Conservation (phyloP, 768 basidiomycete species). For the Coprinopsis sp. region DNA sequence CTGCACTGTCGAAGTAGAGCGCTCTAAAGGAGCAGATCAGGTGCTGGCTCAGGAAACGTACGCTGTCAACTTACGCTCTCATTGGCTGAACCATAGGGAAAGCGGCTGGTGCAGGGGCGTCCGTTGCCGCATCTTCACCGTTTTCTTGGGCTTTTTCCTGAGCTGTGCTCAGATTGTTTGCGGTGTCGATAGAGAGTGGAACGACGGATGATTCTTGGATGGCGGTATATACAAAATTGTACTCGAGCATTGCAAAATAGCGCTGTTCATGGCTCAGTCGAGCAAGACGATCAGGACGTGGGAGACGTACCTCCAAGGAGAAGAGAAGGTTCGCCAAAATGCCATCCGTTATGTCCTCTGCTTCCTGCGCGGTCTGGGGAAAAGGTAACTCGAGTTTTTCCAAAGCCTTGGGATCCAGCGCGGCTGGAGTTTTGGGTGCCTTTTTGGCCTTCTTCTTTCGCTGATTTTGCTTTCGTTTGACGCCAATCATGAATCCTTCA, state of each 20-base stretch:
- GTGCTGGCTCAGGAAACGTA: not conserved
- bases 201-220: not conserved
- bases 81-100: slow-evolving; percentile 48
- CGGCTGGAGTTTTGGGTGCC: not conserved
- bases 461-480: slow-evolving; percentile 2
- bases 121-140: not conserved
- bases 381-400: not conserved
- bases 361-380: not conserved
- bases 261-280: not conserved
- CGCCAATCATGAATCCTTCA: not conserved
- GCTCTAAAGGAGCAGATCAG: slow-evolving; percentile 26
- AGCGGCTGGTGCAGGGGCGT: slow-evolving; percentile 13
- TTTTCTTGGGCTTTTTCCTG: not conserved
- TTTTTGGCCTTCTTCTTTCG: slow-evolving; percentile 4
- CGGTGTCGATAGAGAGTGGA: no score
- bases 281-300: not conserved
- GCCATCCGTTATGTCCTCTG: not conserved
- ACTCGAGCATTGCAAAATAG: not conserved
- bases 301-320: not conserved
- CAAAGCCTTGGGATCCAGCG: not conserved
- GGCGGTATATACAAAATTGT: not conserved
- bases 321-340: not conserved
- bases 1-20: slow-evolving; percentile 52
- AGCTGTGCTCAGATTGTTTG: not conserved
- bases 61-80: slow-evolving; percentile 36